Evolutionary conservation across 73 alveolate species (phyloP).

Genomic region (Paramecium sonneborni): DNA sequence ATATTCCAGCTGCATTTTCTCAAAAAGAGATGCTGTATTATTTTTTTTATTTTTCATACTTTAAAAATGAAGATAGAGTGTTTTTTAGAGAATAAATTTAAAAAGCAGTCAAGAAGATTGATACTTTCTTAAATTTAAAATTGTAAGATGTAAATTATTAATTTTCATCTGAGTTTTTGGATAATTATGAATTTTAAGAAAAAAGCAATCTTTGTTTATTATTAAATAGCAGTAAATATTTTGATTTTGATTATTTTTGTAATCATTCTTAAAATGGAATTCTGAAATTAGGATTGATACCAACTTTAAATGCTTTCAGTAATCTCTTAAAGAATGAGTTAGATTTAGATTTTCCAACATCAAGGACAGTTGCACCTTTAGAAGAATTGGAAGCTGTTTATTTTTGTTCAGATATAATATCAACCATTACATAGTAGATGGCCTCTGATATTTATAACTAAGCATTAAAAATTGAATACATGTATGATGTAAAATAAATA

Average conservation of each 20-base stretch:
- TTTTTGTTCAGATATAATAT: not conserved
- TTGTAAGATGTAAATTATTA: not conserved
- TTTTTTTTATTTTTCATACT: not conserved
- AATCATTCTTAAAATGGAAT: not conserved
- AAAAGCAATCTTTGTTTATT: not conserved
- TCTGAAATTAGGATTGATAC: not conserved
- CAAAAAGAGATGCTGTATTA: not conserved
- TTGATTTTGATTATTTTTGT: not conserved
- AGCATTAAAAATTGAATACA: not conserved
- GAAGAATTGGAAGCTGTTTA: conserved; percentile 16
- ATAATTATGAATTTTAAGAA: not conserved
- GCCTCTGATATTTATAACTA: not conserved
- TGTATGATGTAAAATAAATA: not conserved
- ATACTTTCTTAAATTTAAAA: not conserved
- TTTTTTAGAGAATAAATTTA: not conserved
- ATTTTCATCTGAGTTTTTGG: not conserved
- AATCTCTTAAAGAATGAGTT: not conserved
- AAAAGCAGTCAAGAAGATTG: not conserved
- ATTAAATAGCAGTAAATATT: not conserved
- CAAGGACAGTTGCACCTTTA: not conserved
- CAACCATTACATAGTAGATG: not conserved
- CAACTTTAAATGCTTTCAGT: not conserved
- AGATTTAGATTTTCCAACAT: not conserved
- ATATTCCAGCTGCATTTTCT: not conserved
- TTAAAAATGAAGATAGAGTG: not conserved